Evolutionary conservation across 129 eudicot genomes (phyloP).

Genomic region (Rutidosis leptorrhynchoides): DNA sequence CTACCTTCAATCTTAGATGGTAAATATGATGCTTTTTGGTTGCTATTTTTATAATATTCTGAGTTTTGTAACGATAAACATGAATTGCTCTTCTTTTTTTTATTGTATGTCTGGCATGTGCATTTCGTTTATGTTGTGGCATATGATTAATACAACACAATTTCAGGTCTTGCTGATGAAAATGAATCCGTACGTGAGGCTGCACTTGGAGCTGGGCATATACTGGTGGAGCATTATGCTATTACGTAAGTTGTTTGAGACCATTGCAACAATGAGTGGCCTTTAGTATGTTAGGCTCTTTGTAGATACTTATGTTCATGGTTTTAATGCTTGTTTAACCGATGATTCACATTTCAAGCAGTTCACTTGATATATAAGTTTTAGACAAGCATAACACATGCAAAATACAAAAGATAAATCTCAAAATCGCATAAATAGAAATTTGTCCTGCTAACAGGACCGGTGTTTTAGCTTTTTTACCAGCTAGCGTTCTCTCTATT

Average conservation of each 20-base stretch:
- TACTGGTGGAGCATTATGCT: constrained; percentile 97
- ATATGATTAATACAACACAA: constrained; percentile 4
- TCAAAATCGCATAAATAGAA: too few relatives aligned
- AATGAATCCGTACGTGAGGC: constrained; percentile 99
- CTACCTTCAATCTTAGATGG: constrained; percentile 97
- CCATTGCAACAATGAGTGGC: background rate
- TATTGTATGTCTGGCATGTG: background rate
- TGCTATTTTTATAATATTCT: background rate
- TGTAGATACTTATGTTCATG: background rate
- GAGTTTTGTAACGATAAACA: background rate
- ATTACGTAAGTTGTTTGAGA: constrained; percentile 56
- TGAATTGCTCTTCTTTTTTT: background rate
- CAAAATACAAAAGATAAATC: background rate
- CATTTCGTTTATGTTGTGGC: background rate
- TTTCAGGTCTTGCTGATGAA: constrained; percentile 95
- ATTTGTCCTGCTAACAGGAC: too few relatives aligned
- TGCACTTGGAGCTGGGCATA: constrained; percentile 97
- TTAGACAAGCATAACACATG: too few relatives aligned
- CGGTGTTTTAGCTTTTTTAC: too few relatives aligned
- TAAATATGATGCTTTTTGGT: constrained; percentile 20
- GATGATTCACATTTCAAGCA: background rate
- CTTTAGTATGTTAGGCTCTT: background rate
- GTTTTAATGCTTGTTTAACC: background rate
- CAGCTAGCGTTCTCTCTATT: background rate
- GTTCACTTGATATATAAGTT: background rate